Percentiles rank a stretch among this genome's conserved stretches.
Evolutionary conservation across 2,329 filamentous ascomycete genomes (phyloP).

Genomic region (Colletotrichum sp.): DNA sequence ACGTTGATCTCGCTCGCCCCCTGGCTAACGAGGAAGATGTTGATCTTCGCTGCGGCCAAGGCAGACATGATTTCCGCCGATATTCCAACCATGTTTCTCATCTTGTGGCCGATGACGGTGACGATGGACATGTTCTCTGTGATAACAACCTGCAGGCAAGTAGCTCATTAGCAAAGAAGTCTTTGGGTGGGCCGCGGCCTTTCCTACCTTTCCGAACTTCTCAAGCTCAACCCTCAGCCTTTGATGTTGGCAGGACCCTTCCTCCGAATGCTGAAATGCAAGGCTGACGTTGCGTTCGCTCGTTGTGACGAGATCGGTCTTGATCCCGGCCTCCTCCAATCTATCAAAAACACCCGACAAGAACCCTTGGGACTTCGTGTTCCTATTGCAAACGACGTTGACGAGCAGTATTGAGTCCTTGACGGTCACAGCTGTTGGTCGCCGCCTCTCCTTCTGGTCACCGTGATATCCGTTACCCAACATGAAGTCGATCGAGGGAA

Average conservation of each 20-base stretch:
- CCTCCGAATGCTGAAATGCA: slow-evolving; percentile 84
- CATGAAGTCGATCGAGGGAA: slow-evolving; percentile 6
- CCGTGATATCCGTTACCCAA: slow-evolving; percentile 3
- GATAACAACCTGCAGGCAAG: background rate
- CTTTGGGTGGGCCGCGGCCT: slow-evolving; percentile 43
- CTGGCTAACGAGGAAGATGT: slow-evolving; percentile 38
- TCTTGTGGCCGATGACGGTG: slow-evolving; percentile 89
- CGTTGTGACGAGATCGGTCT: slow-evolving; percentile 94
- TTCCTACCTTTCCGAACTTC: slow-evolving; percentile 84
- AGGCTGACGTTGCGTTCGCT: slow-evolving; percentile 97
- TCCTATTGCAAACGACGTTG: slow-evolving; percentile 97
- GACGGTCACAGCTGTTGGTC: slow-evolving; percentile 90
- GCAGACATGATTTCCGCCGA: slow-evolving; percentile 18
- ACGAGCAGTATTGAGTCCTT: slow-evolving; percentile 97
- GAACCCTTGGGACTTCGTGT: slow-evolving; percentile 94
- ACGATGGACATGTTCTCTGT: slow-evolving; percentile 88
- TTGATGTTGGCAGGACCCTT: slow-evolving; percentile 65
- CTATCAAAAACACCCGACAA: slow-evolving; percentile 95
- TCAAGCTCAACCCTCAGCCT: slow-evolving; percentile 74
- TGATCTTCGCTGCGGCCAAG: slow-evolving; percentile 14
- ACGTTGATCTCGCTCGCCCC: slow-evolving; percentile 99
- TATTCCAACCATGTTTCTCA: slow-evolving; percentile 97
- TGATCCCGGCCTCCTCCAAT: slow-evolving; percentile 83
- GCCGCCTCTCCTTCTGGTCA: slow-evolving; percentile 44
- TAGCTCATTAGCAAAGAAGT: background rate